Evolutionary conservation across 1,139 yeast genomes (phyloP), one percentile per base, ranked within the genome.

Genomic region (Keqinozyma sinolaborantium): DNA sequence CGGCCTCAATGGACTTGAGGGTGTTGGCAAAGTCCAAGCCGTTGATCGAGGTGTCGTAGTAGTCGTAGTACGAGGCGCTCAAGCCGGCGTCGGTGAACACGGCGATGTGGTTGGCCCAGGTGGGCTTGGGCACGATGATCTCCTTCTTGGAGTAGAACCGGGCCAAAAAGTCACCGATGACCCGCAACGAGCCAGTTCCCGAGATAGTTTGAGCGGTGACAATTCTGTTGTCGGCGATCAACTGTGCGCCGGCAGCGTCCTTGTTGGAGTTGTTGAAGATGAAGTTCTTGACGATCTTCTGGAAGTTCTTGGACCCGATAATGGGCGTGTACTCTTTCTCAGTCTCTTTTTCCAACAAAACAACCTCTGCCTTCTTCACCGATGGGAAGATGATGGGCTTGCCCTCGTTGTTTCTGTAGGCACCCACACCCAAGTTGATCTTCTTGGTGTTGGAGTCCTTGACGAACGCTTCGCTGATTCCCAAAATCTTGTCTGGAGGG

Each of bases 21-120:
- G 81, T 64, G 32, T 70, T 71, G 14, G 64, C 77, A 36, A 73
- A 64, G 46, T 77, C 75, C 48, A 80, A 62, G 31, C 69, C 70
- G 52, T 79, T 75, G 48, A 68, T 62, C 39, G 61, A 47, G 42
- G 68, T 69, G 50, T 79, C 74, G 51, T 78, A 76, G 56, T 79
- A 79, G 35, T 60, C 56, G 58, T 60, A 67, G 57, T 42, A 66
- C 50, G 62, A 67, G 9, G 73, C 55, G 18, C 47, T 38, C 38
- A 60, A 45, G 21, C 80, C 80, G 20, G 78, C 70, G 42, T 70
- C 76, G 39, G 65, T 58, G 51, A 75, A 70, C 35, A 76, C 78
- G 16, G 77, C 75, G 39, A 70, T 68, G 55, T 81, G 87, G 63
- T 81, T 81, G 37, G 87, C 87, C 88, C 88, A 81, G 23, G 87